These are phyloP conservation scores for Purpureocillium takamizusanense DNA, from an alignment of 2,329 filamentous ascomycete genomes.

Conservation along the genomic window DNA sequence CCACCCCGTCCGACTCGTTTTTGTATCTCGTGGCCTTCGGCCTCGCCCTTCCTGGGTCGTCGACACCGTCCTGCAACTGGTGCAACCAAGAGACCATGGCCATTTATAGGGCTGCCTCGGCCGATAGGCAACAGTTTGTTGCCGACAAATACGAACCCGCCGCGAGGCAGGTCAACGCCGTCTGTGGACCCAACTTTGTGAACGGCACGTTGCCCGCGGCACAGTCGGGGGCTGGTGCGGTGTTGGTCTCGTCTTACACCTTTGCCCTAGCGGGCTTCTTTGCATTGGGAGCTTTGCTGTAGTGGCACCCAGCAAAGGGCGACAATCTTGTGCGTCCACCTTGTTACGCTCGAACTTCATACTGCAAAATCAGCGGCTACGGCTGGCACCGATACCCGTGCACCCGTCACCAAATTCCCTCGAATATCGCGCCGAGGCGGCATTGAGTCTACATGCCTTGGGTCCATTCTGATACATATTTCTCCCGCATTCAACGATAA, in stretches of 20 bases:
- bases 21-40: slow-evolving; percentile 84
- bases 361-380: too few relatives aligned
- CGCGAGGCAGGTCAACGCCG: slow-evolving; percentile 62
- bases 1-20: slow-evolving; percentile 62
- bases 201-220: slow-evolving; percentile 42
- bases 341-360: too few relatives aligned
- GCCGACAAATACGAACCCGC: slow-evolving; percentile 60
- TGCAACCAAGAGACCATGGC: slow-evolving; percentile 78
- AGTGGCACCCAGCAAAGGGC: too few relatives aligned
- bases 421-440: too few relatives aligned
- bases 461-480: too few relatives aligned
- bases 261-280: slow-evolving; percentile 5
- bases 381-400: too few relatives aligned
- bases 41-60: slow-evolving; percentile 53
- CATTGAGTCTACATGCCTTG: too few relatives aligned
- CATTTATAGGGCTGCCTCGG: slow-evolving; percentile 63
- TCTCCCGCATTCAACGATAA: too few relatives aligned
- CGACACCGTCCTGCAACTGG: slow-evolving; percentile 63
- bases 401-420: too few relatives aligned
- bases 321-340: too few relatives aligned
- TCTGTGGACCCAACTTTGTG: slow-evolving; percentile 49
- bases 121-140: slow-evolving; percentile 57
- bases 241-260: slow-evolving; percentile 9
- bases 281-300: slow-evolving; percentile 4
- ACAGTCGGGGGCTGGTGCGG: slow-evolving; percentile 9